These are phyloP conservation scores for Kazachstania taianensis DNA, from an alignment of 805 yeast genomes.

Conservation along the genomic window DNA sequence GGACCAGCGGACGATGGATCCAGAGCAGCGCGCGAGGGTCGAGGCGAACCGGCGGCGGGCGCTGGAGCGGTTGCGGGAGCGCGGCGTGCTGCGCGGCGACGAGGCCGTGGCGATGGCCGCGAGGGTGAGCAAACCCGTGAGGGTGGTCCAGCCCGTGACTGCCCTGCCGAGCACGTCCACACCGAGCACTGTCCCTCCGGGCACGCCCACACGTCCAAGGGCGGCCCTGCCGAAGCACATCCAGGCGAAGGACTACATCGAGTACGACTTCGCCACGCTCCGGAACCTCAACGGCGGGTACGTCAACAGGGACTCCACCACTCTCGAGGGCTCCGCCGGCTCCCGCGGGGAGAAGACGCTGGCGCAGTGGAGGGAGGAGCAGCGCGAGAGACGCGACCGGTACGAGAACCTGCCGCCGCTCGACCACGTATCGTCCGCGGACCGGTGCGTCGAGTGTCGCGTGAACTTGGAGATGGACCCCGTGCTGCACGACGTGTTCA, in stretches of 20 bases:
- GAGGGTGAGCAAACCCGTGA: conserved; percentile 4
- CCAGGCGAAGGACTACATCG: conserved; percentile 58
- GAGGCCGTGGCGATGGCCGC: conserved; percentile 17
- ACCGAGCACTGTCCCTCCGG: background rate
- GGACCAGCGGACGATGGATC: conserved; percentile 13
- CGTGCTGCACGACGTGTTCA: conserved; percentile 57
- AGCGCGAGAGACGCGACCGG: conserved; percentile 41
- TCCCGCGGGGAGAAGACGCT: conserved; percentile 31
- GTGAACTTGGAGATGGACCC: conserved; percentile 69
- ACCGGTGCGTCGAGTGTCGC: conserved; percentile 75
- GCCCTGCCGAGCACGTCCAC: background rate
- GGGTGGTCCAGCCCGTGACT: background rate
- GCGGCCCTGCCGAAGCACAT: conserved; percentile 23
- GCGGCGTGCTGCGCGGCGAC: conserved; percentile 28
- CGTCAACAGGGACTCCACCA: conserved; percentile 29
- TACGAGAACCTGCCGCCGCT: conserved; percentile 63
- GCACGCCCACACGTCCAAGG: background rate
- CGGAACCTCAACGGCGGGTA: conserved; percentile 83
- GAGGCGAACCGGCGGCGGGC: conserved; percentile 58
- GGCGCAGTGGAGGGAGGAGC: conserved; percentile 49
- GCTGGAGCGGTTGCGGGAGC: conserved; percentile 43
- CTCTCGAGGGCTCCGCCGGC: conserved; percentile 14
- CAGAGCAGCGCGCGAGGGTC: conserved; percentile 28
- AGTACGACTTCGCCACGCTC: conserved; percentile 86
- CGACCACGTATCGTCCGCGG: conserved; percentile 58